Evolutionary conservation across 805 yeast species (phyloP).

Genomic region (Barnettozyma botsteinii): DNA sequence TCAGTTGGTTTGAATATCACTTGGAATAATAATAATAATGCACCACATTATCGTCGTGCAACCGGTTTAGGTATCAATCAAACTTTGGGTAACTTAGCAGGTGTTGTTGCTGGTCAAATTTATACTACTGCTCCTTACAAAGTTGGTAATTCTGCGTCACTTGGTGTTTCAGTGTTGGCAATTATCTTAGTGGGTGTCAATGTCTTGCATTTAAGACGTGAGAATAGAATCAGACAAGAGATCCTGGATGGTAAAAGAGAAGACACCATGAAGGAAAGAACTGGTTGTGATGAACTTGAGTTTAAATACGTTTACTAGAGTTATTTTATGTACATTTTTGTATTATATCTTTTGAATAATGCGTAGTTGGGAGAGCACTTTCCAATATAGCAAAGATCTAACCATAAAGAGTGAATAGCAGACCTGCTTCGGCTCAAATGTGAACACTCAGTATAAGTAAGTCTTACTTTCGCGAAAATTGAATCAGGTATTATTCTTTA

Average conservation of each 20-base stretch:
- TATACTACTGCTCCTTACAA: constrained; percentile 35
- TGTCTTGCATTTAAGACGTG: constrained; percentile 12
- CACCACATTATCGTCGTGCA: constrained; percentile 38
- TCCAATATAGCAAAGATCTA: too few relatives aligned
- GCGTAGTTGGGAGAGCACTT: too few relatives aligned
- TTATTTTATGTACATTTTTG: too few relatives aligned
- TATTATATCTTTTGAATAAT: too few relatives aligned
- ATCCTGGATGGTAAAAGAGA: constrained; percentile 20
- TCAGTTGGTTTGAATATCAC: constrained; percentile 36
- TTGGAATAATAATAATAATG: constrained; percentile 38
- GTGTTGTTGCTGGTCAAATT: constrained; percentile 40
- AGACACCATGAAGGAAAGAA: constrained; percentile 18
- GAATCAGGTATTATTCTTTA: too few relatives aligned
- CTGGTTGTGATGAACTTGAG: constrained; percentile 24
- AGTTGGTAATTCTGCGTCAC: constrained; percentile 36
- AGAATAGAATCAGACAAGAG: constrained; percentile 14
- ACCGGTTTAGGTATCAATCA: constrained; percentile 39
- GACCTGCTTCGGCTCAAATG: too few relatives aligned
- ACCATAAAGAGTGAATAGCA: too few relatives aligned
- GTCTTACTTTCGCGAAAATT: too few relatives aligned
- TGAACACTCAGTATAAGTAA: too few relatives aligned
- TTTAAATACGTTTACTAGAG: constrained; percentile 18
- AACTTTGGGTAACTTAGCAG: constrained; percentile 40
- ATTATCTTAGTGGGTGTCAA: constrained; percentile 18
- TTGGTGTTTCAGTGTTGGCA: constrained; percentile 30